Conservation (phyloP, 805 yeast species). For the Saccharomycopsis vini region DNA sequence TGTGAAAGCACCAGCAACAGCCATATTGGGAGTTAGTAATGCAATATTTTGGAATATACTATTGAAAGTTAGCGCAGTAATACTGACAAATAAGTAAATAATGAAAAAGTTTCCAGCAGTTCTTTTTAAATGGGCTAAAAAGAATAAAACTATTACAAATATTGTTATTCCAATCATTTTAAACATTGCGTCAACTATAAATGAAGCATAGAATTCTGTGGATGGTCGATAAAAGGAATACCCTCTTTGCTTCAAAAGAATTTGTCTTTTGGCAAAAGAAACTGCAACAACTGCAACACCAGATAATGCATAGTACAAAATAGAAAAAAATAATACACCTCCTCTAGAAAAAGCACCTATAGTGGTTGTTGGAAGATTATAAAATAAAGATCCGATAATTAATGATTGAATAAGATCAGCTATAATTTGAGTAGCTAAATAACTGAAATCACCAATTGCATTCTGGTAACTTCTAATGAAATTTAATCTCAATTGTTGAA, state of each 20-base stretch:
- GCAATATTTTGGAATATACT: slow-evolving; percentile 48
- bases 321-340: slow-evolving; percentile 51
- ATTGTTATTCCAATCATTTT: slow-evolving; percentile 38
- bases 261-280: slow-evolving; percentile 44
- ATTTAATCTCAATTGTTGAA: slow-evolving; percentile 41
- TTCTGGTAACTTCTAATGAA: slow-evolving; percentile 45
- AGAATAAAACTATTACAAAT: slow-evolving; percentile 45
- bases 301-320: slow-evolving; percentile 43
- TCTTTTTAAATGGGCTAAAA: slow-evolving; percentile 43
- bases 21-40: slow-evolving; percentile 37
- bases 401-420: slow-evolving; percentile 51
- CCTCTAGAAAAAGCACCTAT: slow-evolving; percentile 56
- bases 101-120: slow-evolving; percentile 48
- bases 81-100: slow-evolving; percentile 35
- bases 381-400: slow-evolving; percentile 55
- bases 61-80: slow-evolving; percentile 39
- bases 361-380: slow-evolving; percentile 40
- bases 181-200: slow-evolving; percentile 54
- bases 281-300: slow-evolving; percentile 35
- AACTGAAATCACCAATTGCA: slow-evolving; percentile 47
- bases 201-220: slow-evolving; percentile 59
- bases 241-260: slow-evolving; percentile 61
- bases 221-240: slow-evolving; percentile 69
- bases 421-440: slow-evolving; percentile 34
- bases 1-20: slow-evolving; percentile 53